Conservation (phyloP, 192 early-diverging fungal species). For the Backusella parvicylindrica region DNA sequence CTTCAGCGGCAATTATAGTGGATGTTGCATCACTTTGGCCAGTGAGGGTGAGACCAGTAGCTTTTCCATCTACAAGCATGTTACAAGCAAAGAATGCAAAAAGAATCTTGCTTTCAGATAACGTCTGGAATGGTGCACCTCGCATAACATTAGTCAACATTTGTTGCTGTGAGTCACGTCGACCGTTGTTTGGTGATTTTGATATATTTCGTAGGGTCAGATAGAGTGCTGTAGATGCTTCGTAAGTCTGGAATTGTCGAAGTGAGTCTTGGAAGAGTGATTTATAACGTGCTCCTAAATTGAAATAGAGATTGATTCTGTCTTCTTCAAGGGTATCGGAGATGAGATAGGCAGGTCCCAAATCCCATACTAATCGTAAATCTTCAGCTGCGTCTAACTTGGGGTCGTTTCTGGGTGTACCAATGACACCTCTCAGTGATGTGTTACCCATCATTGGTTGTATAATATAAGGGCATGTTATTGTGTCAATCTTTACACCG, state of each 20-base stretch:
- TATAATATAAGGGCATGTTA: constrained; percentile 54
- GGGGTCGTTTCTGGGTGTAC: constrained; percentile 20
- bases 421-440: constrained; percentile 41
- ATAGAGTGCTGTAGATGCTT: constrained; percentile 54
- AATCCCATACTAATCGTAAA: constrained; percentile 47
- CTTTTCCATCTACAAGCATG: constrained; percentile 35
- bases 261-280: constrained; percentile 63
- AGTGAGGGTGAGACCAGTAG: constrained; percentile 24
- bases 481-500: constrained; percentile 50
- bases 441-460: constrained; percentile 30
- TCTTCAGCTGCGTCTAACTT: constrained; percentile 8
- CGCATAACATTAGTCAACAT: constrained; percentile 53
- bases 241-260: constrained; percentile 63
- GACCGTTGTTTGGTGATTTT: not conserved
- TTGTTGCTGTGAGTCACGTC: constrained; percentile 38
- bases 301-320: constrained; percentile 55
- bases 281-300: constrained; percentile 62
- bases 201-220: constrained; percentile 38
- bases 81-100: constrained; percentile 59
- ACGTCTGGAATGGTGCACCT: constrained; percentile 39
- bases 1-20: constrained; percentile 18
- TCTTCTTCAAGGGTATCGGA: constrained; percentile 58
- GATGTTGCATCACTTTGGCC: constrained; percentile 35
- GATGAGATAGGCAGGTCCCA: constrained; percentile 65
- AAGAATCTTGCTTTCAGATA: constrained; percentile 62